These are phyloP conservation scores for Skeletonema menzelii DNA, from an alignment of 108 stramenopile genomes.

Conservation along the genomic window DNA sequence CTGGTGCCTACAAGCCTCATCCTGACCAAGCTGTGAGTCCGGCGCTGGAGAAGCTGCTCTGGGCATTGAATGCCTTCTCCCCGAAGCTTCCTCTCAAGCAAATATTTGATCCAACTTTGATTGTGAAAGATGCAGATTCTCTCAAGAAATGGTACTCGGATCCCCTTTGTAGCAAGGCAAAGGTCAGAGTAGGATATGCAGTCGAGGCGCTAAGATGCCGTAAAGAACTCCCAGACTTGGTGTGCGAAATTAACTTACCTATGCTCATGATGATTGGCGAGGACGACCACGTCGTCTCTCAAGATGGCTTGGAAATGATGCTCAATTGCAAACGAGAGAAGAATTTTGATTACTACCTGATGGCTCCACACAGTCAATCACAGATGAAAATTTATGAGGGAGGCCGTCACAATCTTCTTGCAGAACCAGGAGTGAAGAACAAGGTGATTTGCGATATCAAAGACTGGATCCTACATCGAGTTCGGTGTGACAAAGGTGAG, in stretches of 20 bases:
- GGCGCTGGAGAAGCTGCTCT: not conserved
- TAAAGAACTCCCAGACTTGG: slow-evolving; percentile 4
- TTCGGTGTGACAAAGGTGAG: not conserved
- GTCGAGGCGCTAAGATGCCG: slow-evolving; percentile 8
- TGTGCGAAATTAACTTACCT: not conserved
- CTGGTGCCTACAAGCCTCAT: slow-evolving; percentile 18
- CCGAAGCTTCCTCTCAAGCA: slow-evolving; percentile 15
- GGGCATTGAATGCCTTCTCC: slow-evolving; percentile 4
- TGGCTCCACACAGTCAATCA: not conserved
- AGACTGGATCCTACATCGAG: slow-evolving; percentile 10
- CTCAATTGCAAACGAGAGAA: slow-evolving; percentile 2
- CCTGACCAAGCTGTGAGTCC: not conserved
- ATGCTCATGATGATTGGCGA: slow-evolving; percentile 29
- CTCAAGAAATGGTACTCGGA: slow-evolving; percentile 9
- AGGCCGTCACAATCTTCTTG: slow-evolving; percentile 23
- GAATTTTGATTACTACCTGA: not conserved
- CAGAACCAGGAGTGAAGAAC: slow-evolving; percentile 12
- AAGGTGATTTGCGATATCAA: slow-evolving; percentile 3
- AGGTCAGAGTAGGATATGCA: slow-evolving; percentile 17
- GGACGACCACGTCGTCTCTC: slow-evolving; percentile 13
- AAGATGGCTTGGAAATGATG: slow-evolving; percentile 14
- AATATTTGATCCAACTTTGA: slow-evolving; percentile 16
- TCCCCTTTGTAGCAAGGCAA: slow-evolving; percentile 19
- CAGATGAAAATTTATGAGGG: slow-evolving; percentile 10
- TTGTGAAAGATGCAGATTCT: slow-evolving; percentile 7